Evolutionary conservation across 345 rosid species (phyloP), one percentile per base, ranked within the genome.

Genomic region (Cardamine chenopodiifolia): DNA sequence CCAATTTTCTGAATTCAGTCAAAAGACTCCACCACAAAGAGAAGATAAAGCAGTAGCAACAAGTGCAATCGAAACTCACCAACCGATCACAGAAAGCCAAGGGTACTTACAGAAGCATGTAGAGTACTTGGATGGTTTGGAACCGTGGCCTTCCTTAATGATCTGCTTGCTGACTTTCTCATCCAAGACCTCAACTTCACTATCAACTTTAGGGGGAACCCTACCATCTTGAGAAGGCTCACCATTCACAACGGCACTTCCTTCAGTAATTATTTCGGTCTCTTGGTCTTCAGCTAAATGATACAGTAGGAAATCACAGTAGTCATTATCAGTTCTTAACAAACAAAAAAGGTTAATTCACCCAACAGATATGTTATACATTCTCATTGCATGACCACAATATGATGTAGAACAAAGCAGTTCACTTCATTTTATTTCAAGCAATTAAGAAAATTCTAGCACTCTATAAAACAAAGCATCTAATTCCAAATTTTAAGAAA

Each of bases 81-180:
- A 62, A 2, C 52, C 1, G 13, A 40, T 62, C 50, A 62, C 34
- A 40, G 47, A 59, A 23, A 48, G 11, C 39, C 28, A 37, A 57
- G 29, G 73, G 28, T 49, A 82, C 93, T 90, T 79, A 93, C 97
- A 81, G 78, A 94, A 94, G 84, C 96, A 94, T 10, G 98, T 90
- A 1, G 98, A 82, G 75, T 94, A 91, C 78, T 91, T 91, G 64
- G 97, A 74, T 34, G 98, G 97, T 63, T 87, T 94, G 70, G 85
- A 90, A 66, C 97, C 98, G 56, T 88, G 91, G 26, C 98, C 97
- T 78, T 91, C 97, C 85, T 88, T 62, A 6, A 90, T 84, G 74
- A 90, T 88, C 80, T 91, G 67, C 35, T 62, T 62, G 14, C 85
- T 85, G 70, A 94, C 97, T 83, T 90, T 90, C 73, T 87, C 97